Conservation (phyloP, 495 filamentous ascomycete species). For the Penicillium argentinense region DNA sequence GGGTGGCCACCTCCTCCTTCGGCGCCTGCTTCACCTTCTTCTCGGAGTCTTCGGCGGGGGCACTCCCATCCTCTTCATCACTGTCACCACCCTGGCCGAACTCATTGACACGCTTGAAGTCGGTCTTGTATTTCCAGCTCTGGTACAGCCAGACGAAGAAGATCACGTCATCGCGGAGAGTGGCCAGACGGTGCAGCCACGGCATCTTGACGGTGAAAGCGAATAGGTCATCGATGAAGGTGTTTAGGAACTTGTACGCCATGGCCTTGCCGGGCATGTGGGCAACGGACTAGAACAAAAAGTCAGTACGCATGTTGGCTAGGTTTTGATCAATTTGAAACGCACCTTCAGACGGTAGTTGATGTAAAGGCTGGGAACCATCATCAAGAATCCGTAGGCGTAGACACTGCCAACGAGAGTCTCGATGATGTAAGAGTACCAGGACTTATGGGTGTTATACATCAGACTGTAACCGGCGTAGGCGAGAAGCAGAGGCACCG, state of each 20-base stretch:
- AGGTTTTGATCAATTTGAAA: too few species aligned
- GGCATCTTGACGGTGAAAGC: slow-evolving; percentile 99
- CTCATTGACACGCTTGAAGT: slow-evolving; percentile 92
- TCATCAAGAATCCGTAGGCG: slow-evolving; percentile 98
- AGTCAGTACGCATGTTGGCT: slow-evolving; percentile 17
- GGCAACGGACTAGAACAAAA: slow-evolving; percentile 67
- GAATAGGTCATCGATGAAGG: slow-evolving; percentile 84
- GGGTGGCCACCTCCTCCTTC: slow-evolving; percentile 25
- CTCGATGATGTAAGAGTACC: slow-evolving; percentile 91
- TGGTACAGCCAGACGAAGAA: slow-evolving; percentile 99
- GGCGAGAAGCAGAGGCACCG: slow-evolving; percentile 82
- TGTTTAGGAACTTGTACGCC: slow-evolving; percentile 93
- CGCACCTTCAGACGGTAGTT: slow-evolving; percentile 88
- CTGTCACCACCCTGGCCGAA: slow-evolving; percentile 95
- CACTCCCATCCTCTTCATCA: slow-evolving; percentile 62
- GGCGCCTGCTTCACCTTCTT: slow-evolving; percentile 55
- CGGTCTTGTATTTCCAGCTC: slow-evolving; percentile 86
- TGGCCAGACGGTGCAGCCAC: slow-evolving; percentile 89
- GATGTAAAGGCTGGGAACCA: slow-evolving; percentile 97
- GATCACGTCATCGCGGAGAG: slow-evolving; percentile 91
- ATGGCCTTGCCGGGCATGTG: slow-evolving; percentile 96
- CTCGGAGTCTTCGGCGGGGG: slow-evolving; percentile 35
- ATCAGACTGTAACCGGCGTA: slow-evolving; percentile 88
- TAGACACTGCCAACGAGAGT: slow-evolving; percentile 96
- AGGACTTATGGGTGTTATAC: slow-evolving; percentile 96